Evolutionary conservation across 345 rosid species (phyloP), one percentile per base, ranked within the genome.

Genomic region (Odontarrhena argentea): DNA sequence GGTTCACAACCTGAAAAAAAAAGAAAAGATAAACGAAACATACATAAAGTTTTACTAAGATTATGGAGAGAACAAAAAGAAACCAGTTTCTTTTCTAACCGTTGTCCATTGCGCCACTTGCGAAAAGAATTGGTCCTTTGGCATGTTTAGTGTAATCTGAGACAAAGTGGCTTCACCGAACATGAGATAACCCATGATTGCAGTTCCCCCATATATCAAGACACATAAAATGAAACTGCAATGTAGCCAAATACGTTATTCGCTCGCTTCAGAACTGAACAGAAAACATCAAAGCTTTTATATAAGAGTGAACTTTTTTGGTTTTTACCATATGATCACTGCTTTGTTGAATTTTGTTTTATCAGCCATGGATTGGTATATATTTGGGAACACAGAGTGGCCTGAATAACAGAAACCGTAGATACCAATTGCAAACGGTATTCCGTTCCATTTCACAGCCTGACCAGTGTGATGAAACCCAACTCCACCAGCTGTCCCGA

Each of bases 361-460:
- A 73, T 90, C 92, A 54, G 96, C 98, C 98, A 93, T 93, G 35
- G 98, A 87, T 50, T 93, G 98, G 71, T 93, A 90, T 61, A 93
- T 88, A 65, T 93, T 93, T 14, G 98, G 97, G 67, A 93, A 85
- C 55, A 93, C 97, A 25, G 98, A 82, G 61, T 93, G 98, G 9
- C 90, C 97, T 24, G 96, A 78, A 34, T 63, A 84, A 74, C 96
- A 87, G 76, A 93, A 93, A 22, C 94, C 94, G 35, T 84, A 85
- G 3, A 90, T 87, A 70, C 98, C 98, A 73, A 86, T 73, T 1
- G 86, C 92, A 84, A 90, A 83, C 5, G 98, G 98, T 77, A 93
- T 70, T 26, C 96, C 96, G 48, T 78, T 85, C 92, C 87, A 84
- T 37, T 87, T 93, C 65, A 87, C 88, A 37, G 78, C 50, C 24